Percentiles rank a stretch among this genome's conserved stretches.
Conservation (phyloP, 179 eudicot genomes). For the Monotropa hypopitys region DNA sequence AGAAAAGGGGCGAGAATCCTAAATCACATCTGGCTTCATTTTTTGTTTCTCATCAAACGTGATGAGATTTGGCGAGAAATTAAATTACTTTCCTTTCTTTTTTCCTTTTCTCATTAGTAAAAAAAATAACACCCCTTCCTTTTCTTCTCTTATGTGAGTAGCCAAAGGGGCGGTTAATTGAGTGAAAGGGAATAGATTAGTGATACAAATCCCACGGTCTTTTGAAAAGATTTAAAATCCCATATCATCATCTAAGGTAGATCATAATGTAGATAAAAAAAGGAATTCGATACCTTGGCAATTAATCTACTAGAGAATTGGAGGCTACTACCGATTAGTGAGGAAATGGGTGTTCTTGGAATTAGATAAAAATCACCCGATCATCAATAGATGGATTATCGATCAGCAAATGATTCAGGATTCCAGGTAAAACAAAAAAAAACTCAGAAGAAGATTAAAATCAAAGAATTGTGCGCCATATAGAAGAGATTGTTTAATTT, state of each 20-base stretch:
- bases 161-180: too few species aligned
- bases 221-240: not conserved
- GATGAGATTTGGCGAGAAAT: too few species aligned
- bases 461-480: constrained; percentile 3
- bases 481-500: too few species aligned
- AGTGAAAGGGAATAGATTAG: not conserved
- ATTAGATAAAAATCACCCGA: constrained; percentile 37
- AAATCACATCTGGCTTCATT: too few species aligned
- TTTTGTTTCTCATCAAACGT: too few species aligned
- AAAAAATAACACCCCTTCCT: too few species aligned
- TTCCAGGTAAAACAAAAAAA: constrained; percentile 13
- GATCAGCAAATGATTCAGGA: constrained; percentile 23
- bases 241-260: constrained; percentile 2
- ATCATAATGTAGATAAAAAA: constrained; percentile 19
- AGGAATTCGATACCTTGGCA: too few species aligned
- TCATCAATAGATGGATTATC: constrained; percentile 47
- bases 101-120: too few species aligned
- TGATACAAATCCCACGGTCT: not conserved
- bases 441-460: constrained; percentile 10
- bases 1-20: too few species aligned
- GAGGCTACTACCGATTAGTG: constrained; percentile 11
- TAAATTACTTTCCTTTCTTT: too few species aligned
- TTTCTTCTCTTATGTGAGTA: too few species aligned
- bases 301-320: constrained; percentile 4
- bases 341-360: constrained; percentile 16